Base-by-base conservation (phyloP, 495 filamentous ascomycete genomes). In the Melanomma pulvis-pyrius region DNA sequence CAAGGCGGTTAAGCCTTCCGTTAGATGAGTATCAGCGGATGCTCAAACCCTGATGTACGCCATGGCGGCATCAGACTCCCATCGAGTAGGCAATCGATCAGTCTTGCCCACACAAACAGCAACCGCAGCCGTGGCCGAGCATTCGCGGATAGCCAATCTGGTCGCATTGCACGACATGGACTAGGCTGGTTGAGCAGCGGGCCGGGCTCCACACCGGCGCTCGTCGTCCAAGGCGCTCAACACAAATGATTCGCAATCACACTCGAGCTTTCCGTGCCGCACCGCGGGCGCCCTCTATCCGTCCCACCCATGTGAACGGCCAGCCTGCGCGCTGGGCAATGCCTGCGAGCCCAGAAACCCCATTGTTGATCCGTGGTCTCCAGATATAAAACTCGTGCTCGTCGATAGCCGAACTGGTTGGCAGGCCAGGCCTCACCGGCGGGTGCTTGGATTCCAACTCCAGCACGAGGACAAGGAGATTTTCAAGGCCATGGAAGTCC, bases 211-310 rank as follows among this genome's bases (percentile, higher is more conserved):
- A 59, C 39, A 28, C 5, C 32, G 56, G 39, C 36, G 13, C 30
- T 46, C 36, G 19, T 7, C 3, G 4, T 30, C 30, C 4, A 19
- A 41, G 2, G n/a, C 46, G 32, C 30, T 44, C 61, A 64, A 9
- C 39, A 50, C 51, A 12, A 39, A 29, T 68, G 65, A 68, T 68
- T 68, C 65, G 65, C 51, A 61, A 34, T 52, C 56, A 55, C 64
- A 54, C 15, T 11, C 19, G 29, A 63, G 53, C 59, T 32, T 22
- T 50, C 59, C 65, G 65, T 63, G 59, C 59, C 65, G 65, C 58
- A 59, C 65, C 65, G 65, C 36, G 12, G 21, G n/a, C n/a, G n/a
- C n/a, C n/a, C 53, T 26, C 39, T 22, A 47, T 52, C 46, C 56
- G 25, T 53, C 54, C 53, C 65, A 49, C 65, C 59, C 65, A 52